Evolutionary conservation across 805 yeast genomes (phyloP).

Genomic region (Saccharomycopsis fibuligera): DNA sequence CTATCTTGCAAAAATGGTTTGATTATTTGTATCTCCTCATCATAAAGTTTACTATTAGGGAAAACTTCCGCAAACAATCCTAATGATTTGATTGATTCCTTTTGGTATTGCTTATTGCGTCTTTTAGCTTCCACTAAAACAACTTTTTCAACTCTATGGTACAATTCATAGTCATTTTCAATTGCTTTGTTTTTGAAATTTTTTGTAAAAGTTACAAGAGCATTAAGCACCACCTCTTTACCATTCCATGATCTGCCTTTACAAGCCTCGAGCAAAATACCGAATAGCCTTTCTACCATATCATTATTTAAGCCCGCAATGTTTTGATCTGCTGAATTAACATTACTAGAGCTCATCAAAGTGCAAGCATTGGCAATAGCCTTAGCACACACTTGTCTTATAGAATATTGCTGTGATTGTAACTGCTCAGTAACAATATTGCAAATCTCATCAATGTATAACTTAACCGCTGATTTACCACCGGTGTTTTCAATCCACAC

Average conservation of each 20-base stretch:
- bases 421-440: constrained; percentile 44
- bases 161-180: constrained; percentile 27
- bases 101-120: constrained; percentile 58
- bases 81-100: constrained; percentile 44
- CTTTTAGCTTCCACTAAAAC: constrained; percentile 59
- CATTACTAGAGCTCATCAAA: constrained; percentile 32
- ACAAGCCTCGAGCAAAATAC: constrained; percentile 50
- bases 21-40: constrained; percentile 30
- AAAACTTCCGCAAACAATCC: constrained; percentile 43
- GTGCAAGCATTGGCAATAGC: constrained; percentile 56
- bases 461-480: constrained; percentile 58
- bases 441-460: constrained; percentile 67
- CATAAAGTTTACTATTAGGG: constrained; percentile 29
- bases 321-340: constrained; percentile 25
- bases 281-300: constrained; percentile 37
- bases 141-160: constrained; percentile 35
- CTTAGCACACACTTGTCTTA: constrained; percentile 65
- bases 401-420: constrained; percentile 49
- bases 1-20: constrained; percentile 33
- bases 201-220: constrained; percentile 54
- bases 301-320: constrained; percentile 24
- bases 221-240: constrained; percentile 67
- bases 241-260: constrained; percentile 86
- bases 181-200: constrained; percentile 25
- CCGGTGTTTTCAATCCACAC: constrained; percentile 80